Evolutionary conservation across 495 filamentous ascomycete genomes (phyloP), one percentile per base, ranked within the genome.

Genomic region (Penicillium paradoxum): DNA sequence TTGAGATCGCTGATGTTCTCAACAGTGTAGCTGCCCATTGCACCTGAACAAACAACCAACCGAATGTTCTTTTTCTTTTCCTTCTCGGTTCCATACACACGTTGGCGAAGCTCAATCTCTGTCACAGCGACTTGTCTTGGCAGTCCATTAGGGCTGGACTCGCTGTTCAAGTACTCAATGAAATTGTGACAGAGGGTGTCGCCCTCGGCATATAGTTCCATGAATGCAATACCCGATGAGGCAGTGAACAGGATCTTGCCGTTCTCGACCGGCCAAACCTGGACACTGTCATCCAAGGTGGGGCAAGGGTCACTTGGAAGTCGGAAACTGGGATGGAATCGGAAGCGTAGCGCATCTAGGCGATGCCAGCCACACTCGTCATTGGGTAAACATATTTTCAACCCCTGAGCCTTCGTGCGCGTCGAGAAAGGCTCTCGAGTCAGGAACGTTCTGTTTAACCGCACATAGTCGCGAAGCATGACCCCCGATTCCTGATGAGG

Each of bases 351-450:
- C 37, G 83, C 82, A 69, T 97, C 93, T 3, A 97, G 77, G 24
- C 90, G 79, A 64, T 97, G 91, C 91, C 91, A 97, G 25, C 73
- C 69, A 65, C 90, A 95, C 69, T 95, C 90, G 58, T 95, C 88
- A 24, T 84, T 80, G 13, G 80, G 81, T 43, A 84, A 62, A 47
- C 88, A 85, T 0, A 87, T 72, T 10, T 89, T 87, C 44, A 81
- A 67, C 3, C 90, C 90, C 45, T 87, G 89, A 19, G 85, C 82
- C 63, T 88, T 88, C 3, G 89, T 95, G 24, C 90, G 79, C 1
- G 89, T 92, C 2, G 87, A 91, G 59, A 85, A 95, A 2, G 89
- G 81, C 66, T 96, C 89, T 27, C 83, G 79, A 24, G 80, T 79
- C 41, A 85, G 71, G 61, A 96, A 97, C 0, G 87, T 84, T n/a